Evolutionary conservation across 1,139 yeast species (phyloP), one percentile per base, ranked within the genome.

Genomic region (Diutina siamensis): DNA sequence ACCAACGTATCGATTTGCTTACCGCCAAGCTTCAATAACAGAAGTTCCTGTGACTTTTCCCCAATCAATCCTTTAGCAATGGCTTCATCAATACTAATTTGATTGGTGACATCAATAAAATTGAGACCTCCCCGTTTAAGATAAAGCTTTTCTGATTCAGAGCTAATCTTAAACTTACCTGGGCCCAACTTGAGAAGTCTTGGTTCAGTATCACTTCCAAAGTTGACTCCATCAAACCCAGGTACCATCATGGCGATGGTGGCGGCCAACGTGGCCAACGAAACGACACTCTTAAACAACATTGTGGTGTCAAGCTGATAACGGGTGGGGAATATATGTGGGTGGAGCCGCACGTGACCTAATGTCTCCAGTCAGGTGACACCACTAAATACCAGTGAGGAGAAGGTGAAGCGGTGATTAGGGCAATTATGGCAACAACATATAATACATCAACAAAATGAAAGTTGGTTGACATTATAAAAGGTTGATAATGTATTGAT

Each of bases 91-190:
- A 64, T 57, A 33, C 71, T 13, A 46, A 69, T 50, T 38, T 61
- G 62, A 36, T 69, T 68, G 7, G 95, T 84, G 36, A 86, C 72
- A 62, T 87, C 95, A 52, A 86, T 75, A 58, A 84, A 86, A 35
- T 68, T 72, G 36, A 71, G 61, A 42, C 83, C 80, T 25, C 68
- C 60, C 47, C 81, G 68, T 55, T 69, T 74, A 50, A 82, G 65
- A 10, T 61, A 58, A 47, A 77, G 59, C 59, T 84, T 80, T 44
- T 80, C 80, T 7, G 60, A 58, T 55, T 84, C 94, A 15, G 71
- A 60, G 44, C 76, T 76, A 46, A 71, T 57, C 44, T 67, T 59
- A 45, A 67, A 64, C 20, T 67, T 62, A 31, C 56, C 53, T 2
- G 73, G 71, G 0, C 71, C 70, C 28, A 63, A 50, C 52, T 71